Base-by-base conservation (phyloP, 306 rosid species). In the Cicer pinnatifidum region DNA sequence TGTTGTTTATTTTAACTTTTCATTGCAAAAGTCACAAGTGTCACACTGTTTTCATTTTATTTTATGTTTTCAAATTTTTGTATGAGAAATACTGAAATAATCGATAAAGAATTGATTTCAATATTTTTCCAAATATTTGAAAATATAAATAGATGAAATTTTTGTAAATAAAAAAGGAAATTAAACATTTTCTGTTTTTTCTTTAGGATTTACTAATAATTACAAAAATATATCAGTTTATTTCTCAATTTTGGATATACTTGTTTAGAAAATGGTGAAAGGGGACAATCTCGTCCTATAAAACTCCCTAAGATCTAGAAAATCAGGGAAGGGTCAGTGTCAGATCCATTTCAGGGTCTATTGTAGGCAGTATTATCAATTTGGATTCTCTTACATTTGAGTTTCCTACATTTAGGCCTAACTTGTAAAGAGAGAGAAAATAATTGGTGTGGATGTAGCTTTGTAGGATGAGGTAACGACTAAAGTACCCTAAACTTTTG, bases 191-290 rank as follows among this genome's bases (percentile, higher is more conserved):
- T 60, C 5, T n/a, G 6, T 13, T 62, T 9, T 13, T 8, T 4
- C 11, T 13, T n/a, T 8, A 3, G 9, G 20, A 3, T 37, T 61
- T 61, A 59, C 17, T 59, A 33, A 28, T 59, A 23, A 28, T 11
- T 1, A 58, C 40, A 23, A 20, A 58, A 28, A 28, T 28, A 58
- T 28, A 28, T 37, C 67, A 60, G 46, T 37, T 60, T 13, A n/a
- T 5, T 35, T 59, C 65, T 6, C 7, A 59, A 11, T 33, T 59
- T 35, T n/a, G 2, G 17, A 33, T 19, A 33, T 9, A 11, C 33
- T 28, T 59, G 51, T 40, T 40, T 64, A 64, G 35, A 41, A 64
- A 64, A 64, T 41, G 17, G 69, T 62, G 48, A 39, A 63, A 59
- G n/a, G 8, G 17, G 44, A 17, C 44, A 59, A 40, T 39, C 23